Conservation (phyloP, 352 stramenopile species). For the Globisporangium radiosum region DNA sequence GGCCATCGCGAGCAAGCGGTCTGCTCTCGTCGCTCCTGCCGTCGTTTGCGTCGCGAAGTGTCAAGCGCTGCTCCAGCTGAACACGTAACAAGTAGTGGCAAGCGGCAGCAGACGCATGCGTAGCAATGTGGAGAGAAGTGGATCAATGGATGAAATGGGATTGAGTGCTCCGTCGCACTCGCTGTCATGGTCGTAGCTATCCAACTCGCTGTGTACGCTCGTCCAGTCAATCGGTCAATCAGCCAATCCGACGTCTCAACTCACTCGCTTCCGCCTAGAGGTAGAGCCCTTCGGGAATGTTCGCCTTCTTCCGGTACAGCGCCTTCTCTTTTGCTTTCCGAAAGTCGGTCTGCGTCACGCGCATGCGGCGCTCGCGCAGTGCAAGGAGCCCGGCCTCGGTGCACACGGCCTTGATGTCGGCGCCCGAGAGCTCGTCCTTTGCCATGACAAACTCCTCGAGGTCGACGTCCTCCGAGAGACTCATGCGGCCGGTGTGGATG, state of each 20-base stretch:
- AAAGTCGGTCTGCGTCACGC: constrained; percentile 99
- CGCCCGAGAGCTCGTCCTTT: constrained; percentile 99
- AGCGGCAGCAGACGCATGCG: neutral
- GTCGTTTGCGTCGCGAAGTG: constrained; percentile 1
- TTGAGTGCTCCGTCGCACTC: too few species aligned
- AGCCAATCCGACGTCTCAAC: neutral
- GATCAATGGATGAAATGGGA: neutral
- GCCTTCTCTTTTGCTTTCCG: constrained; percentile 99
- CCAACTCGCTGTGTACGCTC: too few species aligned
- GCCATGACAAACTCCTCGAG: constrained; percentile 99
- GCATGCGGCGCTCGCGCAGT: constrained; percentile 98
- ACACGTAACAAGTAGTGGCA: neutral
- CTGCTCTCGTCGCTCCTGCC: constrained; percentile 32
- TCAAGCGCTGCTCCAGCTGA: constrained; percentile 4
- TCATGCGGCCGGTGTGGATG: constrained; percentile 99
- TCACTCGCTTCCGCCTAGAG: constrained; percentile 65
- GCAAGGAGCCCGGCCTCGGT: constrained; percentile 99
- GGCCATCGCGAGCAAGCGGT: constrained; percentile 10
- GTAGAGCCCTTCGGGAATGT: constrained; percentile 99
- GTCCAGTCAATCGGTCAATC: too few species aligned
- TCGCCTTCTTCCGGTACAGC: constrained; percentile 99
- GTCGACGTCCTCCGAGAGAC: constrained; percentile 97
- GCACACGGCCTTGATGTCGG: constrained; percentile 99
- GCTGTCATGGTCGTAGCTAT: too few species aligned
- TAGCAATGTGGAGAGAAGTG: neutral